These are phyloP conservation scores for Aegilops umbellulata DNA, from an alignment of 176 grass and related monocot genomes.

Conservation along the genomic window DNA sequence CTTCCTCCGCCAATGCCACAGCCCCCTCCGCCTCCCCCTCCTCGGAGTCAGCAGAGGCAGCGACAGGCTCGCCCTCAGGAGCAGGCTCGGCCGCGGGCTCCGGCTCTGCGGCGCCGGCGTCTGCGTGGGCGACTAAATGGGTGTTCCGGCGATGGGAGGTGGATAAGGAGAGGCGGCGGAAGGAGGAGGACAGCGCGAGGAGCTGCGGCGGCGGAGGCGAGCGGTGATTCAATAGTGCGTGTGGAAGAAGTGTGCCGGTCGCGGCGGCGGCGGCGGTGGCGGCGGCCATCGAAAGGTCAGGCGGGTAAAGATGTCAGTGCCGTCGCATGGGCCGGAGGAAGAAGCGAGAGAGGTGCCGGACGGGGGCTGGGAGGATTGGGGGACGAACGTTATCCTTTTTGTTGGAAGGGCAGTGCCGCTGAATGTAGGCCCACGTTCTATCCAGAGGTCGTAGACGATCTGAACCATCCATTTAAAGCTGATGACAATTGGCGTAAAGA, in stretches of 20 bases:
- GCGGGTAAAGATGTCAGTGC: conserved; percentile 29
- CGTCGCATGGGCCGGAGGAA: conserved; percentile 34
- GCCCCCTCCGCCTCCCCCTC: conserved; percentile 33
- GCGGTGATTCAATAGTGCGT: conserved; percentile 31
- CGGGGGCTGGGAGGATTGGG: conserved; percentile 27
- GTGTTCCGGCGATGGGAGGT: conserved; percentile 39
- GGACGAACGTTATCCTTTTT: conserved; percentile 49
- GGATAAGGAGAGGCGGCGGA: conserved; percentile 49
- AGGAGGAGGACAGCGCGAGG: conserved; percentile 36
- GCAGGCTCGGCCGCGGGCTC: conserved; percentile 4
- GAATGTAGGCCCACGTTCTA: conserved; percentile 6
- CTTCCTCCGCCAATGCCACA: conserved; percentile 29
- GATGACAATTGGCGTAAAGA: background rate
- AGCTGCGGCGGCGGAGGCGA: conserved; percentile 25
- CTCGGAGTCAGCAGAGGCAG: conserved; percentile 42
- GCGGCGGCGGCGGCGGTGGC: conserved; percentile 32
- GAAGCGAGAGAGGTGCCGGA: background rate
- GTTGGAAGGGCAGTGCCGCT: conserved; percentile 15
- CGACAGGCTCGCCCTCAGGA: background rate
- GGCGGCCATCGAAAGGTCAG: conserved; percentile 42
- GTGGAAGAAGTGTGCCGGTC: conserved; percentile 35
- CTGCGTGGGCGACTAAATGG: conserved; percentile 33
- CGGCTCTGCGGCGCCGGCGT: conserved; percentile 36
- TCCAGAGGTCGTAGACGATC: background rate
- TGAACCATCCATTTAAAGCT: background rate